Percentiles rank a stretch among this genome's conserved stretches.
These are phyloP conservation scores for Colletotrichum abscissum DNA, from an alignment of 2,329 filamentous ascomycete species.

Conservation along the genomic window DNA sequence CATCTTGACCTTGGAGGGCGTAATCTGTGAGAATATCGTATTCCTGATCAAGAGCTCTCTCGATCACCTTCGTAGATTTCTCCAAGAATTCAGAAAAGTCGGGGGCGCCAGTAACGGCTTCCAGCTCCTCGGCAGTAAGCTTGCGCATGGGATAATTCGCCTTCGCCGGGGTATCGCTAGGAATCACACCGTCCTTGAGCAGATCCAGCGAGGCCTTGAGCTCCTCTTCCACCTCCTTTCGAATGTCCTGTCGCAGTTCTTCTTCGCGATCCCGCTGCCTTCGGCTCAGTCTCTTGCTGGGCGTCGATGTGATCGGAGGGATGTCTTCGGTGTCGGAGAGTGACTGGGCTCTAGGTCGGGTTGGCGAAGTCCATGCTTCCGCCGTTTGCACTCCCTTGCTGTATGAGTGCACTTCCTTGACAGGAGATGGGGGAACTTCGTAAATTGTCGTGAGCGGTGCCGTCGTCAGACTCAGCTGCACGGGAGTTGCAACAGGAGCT, in stretches of 20 bases:
- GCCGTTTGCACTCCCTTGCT: slow-evolving; percentile 96
- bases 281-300: slow-evolving; percentile 81
- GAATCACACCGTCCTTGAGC: slow-evolving; percentile 61
- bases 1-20: slow-evolving; percentile 79
- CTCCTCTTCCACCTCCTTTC: slow-evolving; percentile 93
- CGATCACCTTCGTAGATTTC: slow-evolving; percentile 95
- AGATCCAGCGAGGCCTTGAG: slow-evolving; percentile 77
- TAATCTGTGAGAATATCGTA: slow-evolving; percentile 98
- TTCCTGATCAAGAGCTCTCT: slow-evolving; percentile 92
- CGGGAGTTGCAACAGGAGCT: slow-evolving; percentile 51
- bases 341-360: slow-evolving; percentile 64
- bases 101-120: slow-evolving; percentile 89
- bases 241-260: slow-evolving; percentile 85
- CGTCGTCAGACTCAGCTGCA: slow-evolving; percentile 77
- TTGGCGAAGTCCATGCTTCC: slow-evolving; percentile 74
- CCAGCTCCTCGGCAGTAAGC: slow-evolving; percentile 85
- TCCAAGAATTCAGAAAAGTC: slow-evolving; percentile 97
- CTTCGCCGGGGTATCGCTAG: slow-evolving; percentile 52
- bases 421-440: slow-evolving; percentile 80
- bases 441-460: slow-evolving; percentile 80
- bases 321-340: slow-evolving; percentile 73
- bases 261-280: slow-evolving; percentile 87
- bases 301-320: slow-evolving; percentile 65
- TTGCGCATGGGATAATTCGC: slow-evolving; percentile 81
- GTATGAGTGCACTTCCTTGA: slow-evolving; percentile 91